Percentiles rank a stretch among this genome's conserved stretches.
phyloP scores from a whole-genome alignment of 331 rosid genomes.

The Rosa hybrid region DNA sequence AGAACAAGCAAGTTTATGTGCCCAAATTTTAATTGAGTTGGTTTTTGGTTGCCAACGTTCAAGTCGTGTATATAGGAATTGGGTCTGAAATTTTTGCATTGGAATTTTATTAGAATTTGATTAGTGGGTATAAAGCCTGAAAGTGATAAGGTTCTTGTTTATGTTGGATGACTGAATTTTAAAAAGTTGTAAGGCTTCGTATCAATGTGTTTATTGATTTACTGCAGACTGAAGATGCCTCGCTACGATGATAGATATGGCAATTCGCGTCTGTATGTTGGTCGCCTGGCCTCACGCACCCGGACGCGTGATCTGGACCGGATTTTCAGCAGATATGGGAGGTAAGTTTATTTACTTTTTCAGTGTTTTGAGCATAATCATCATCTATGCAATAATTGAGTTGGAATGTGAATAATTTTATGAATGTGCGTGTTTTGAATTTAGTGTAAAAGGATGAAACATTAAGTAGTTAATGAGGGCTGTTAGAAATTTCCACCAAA shows the following conservation, averaged over 20 bases:
- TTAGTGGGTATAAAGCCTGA: background rate
- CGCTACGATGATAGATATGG: slow-evolving; percentile 78
- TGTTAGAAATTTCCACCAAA: slow-evolving; percentile 21
- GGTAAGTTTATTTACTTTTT: slow-evolving; percentile 35
- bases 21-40: background rate
- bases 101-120: background rate
- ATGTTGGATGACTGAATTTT: background rate
- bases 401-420: background rate
- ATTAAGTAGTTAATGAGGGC: background rate
- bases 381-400: background rate
- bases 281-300: slow-evolving; percentile 65
- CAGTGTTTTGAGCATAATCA: background rate
- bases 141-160: background rate
- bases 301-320: slow-evolving; percentile 79
- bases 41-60: background rate
- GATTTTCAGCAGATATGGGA: slow-evolving; percentile 71
- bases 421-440: background rate
- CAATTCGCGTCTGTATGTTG: slow-evolving; percentile 74
- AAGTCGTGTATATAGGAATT: background rate
- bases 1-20: too few species aligned
- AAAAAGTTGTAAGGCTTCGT: background rate
- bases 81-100: too few species aligned
- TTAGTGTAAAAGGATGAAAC: background rate
- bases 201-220: background rate
- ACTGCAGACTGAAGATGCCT: slow-evolving; percentile 64